Evolutionary conservation across 2,329 filamentous ascomycete genomes (phyloP).

Genomic region (Neonectria hederae): DNA sequence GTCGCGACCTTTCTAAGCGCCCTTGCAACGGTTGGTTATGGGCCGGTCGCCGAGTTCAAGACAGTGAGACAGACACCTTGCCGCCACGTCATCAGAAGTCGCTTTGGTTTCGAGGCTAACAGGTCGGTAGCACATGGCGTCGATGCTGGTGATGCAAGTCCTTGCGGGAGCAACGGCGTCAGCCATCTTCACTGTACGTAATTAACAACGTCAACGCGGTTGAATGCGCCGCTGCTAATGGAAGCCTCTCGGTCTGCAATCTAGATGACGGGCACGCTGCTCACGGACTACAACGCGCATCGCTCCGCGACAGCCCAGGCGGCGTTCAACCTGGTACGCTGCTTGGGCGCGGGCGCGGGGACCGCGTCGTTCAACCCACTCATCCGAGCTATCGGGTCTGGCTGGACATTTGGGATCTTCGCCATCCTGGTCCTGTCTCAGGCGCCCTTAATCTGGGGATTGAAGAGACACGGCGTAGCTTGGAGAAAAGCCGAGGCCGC

Average conservation of each 20-base stretch:
- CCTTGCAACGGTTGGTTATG: not conserved
- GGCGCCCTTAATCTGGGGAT: slow-evolving; percentile 23
- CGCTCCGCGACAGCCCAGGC: slow-evolving; percentile 40
- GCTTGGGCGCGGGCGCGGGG: slow-evolving; percentile 34
- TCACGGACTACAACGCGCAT: slow-evolving; percentile 41
- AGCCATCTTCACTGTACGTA: slow-evolving; percentile 6
- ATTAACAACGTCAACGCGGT: not conserved
- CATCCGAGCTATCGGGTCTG: slow-evolving; percentile 28
- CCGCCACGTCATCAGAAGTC: no score
- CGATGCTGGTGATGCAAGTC: slow-evolving; percentile 6
- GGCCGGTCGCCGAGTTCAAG: slow-evolving; percentile 1
- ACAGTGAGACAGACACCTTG: not conserved
- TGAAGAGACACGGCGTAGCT: not conserved
- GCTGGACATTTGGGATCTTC: slow-evolving; percentile 37
- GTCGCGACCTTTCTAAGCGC: not conserved
- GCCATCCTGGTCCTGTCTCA: slow-evolving; percentile 22
- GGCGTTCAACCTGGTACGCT: slow-evolving; percentile 40
- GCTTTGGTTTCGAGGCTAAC: not conserved
- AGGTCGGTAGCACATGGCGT: not conserved
- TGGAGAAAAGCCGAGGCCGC: not conserved
- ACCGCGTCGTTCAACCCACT: slow-evolving; percentile 38
- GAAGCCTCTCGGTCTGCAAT: slow-evolving; percentile 1
- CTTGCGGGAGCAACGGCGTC: slow-evolving; percentile 1
- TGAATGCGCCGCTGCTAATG: not conserved
- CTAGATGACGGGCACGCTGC: slow-evolving; percentile 27